Evolutionary conservation across 2,329 filamentous ascomycete species (phyloP).

Genomic region (Monosporascus ibericus): DNA sequence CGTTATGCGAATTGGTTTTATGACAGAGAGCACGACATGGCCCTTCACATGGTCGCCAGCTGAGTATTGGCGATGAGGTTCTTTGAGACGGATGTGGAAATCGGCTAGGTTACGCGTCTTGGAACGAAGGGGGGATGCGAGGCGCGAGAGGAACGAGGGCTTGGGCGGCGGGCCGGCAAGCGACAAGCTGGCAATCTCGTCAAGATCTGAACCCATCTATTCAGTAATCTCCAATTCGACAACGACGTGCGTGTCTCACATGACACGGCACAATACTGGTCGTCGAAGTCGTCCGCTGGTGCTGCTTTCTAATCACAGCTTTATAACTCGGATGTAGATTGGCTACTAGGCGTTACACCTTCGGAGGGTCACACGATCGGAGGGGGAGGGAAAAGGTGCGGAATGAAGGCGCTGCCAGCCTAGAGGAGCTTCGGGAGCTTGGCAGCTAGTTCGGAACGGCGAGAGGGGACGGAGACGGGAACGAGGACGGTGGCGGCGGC

Average conservation of each 20-base stretch:
- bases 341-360: neutral
- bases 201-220: conserved; percentile 42
- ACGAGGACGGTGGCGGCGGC: neutral
- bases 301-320: neutral
- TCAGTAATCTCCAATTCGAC: conserved; percentile 20
- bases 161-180: conserved; percentile 33
- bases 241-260: conserved; percentile 23
- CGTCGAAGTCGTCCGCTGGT: conserved; percentile 4
- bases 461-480: too few species aligned
- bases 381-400: neutral
- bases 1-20: conserved; percentile 71
- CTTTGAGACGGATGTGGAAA: conserved; percentile 70
- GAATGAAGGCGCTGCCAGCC: neutral
- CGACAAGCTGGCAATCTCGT: conserved; percentile 31
- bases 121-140: conserved; percentile 45
- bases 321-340: neutral
- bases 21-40: conserved; percentile 63
- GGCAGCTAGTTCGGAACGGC: too few species aligned
- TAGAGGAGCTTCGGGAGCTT: neutral
- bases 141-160: conserved; percentile 46
- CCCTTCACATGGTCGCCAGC: conserved; percentile 71
- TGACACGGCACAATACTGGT: conserved; percentile 21
- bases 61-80: conserved; percentile 70
- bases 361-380: neutral
- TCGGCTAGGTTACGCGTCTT: conserved; percentile 63